Evolutionary conservation across 768 basidiomycete genomes (phyloP).

Genomic region (Thelephora aurantiotincta): DNA sequence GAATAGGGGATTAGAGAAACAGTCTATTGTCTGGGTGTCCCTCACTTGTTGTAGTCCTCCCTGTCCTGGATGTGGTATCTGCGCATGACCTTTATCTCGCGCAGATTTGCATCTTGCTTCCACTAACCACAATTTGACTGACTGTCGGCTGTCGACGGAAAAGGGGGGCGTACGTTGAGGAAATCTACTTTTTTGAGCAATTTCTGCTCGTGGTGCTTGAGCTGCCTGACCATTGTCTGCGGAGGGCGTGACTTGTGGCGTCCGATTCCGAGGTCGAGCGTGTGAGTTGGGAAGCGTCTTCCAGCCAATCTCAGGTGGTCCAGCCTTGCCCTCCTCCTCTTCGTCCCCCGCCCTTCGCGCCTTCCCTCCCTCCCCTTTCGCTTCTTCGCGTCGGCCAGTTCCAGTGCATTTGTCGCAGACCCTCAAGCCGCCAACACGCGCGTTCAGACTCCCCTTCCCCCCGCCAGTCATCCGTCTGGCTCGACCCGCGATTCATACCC

Average conservation of each 20-base stretch:
- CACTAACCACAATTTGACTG: constrained; percentile 37
- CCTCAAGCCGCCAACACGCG: not conserved
- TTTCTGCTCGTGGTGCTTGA: constrained; percentile 94
- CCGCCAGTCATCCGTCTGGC: constrained; percentile 1
- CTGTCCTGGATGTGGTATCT: constrained; percentile 91
- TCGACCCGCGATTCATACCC: constrained; percentile 1
- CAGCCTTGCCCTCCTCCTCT: constrained; percentile 4
- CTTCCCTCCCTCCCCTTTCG: constrained; percentile 1
- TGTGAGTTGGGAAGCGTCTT: not conserved
- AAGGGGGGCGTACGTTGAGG: constrained; percentile 48
- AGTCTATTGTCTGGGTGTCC: constrained; percentile 3
- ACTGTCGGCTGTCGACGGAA: not conserved
- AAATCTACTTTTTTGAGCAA: constrained; percentile 96
- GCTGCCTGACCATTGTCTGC: constrained; percentile 65
- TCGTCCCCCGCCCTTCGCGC: constrained; percentile 1
- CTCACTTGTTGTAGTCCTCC: constrained; percentile 86
- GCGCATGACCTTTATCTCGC: constrained; percentile 90
- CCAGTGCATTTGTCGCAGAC: not conserved
- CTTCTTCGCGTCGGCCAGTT: not conserved
- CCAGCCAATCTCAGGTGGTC: constrained; percentile 1
- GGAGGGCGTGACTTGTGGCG: constrained; percentile 3
- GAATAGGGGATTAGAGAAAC: not conserved
- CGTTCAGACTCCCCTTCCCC: constrained; percentile 1
- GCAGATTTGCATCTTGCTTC: constrained; percentile 86
- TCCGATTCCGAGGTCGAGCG: not conserved